phyloP scores from a whole-genome alignment of 1,284 basidiomycete species.

The Leccinum subrobustum region DNA sequence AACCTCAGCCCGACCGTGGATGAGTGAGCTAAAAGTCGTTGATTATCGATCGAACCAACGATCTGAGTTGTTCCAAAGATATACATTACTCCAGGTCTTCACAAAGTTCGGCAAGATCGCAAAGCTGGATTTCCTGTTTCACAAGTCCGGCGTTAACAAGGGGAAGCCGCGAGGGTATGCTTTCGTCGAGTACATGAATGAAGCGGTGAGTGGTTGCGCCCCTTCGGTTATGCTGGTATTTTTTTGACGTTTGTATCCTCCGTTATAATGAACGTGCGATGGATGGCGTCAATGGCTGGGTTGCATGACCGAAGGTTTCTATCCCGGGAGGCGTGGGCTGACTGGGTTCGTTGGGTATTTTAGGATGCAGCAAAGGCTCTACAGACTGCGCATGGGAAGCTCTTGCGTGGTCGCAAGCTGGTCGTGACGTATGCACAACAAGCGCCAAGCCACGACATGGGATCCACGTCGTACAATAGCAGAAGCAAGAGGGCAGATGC shows the following conservation, averaged over 20 bases:
- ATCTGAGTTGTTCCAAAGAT: slow-evolving; percentile 46
- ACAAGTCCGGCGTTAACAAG: slow-evolving; percentile 85
- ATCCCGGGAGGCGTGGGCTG: slow-evolving; percentile 17
- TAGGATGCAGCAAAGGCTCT: slow-evolving; percentile 88
- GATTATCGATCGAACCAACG: slow-evolving; percentile 1
- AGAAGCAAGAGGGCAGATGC: slow-evolving; percentile 25
- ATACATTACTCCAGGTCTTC: slow-evolving; percentile 86
- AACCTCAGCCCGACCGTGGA: slow-evolving; percentile 88
- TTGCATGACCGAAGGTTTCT: slow-evolving; percentile 23
- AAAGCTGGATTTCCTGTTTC: slow-evolving; percentile 93
- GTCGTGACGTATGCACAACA: slow-evolving; percentile 89
- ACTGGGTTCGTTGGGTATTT: slow-evolving; percentile 18
- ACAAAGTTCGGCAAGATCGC: slow-evolving; percentile 89
- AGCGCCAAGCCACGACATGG: slow-evolving; percentile 53
- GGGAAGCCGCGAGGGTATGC: slow-evolving; percentile 96
- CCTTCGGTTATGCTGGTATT: slow-evolving; percentile 20
- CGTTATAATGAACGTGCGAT: slow-evolving; percentile 52
- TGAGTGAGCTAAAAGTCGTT: slow-evolving; percentile 58
- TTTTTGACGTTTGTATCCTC: slow-evolving; percentile 30
- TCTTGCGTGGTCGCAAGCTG: slow-evolving; percentile 83
- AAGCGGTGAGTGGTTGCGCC: slow-evolving; percentile 64
- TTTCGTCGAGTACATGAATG: slow-evolving; percentile 82
- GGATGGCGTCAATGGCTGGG: slow-evolving; percentile 20
- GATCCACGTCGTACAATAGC: slow-evolving; percentile 28
- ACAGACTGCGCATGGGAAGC: slow-evolving; percentile 72